Base-by-base conservation (phyloP, 1,284 basidiomycete species). In the Cryptococcus sp. region DNA sequence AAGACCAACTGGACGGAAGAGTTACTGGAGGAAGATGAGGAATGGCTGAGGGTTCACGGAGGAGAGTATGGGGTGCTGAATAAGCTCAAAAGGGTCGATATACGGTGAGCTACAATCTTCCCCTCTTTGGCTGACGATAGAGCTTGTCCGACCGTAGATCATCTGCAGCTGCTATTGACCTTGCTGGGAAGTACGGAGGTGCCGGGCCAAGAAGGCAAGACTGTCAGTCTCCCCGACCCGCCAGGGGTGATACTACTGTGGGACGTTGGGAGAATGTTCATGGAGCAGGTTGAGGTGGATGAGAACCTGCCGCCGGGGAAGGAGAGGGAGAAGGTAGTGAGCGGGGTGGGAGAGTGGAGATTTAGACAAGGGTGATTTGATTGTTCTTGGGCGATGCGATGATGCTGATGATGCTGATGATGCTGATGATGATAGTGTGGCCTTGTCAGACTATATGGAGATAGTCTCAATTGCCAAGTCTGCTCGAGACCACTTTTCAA, bases 11-110 rank as follows among this genome's bases (percentile, higher is more conserved):
- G 49, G 34, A 57, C 58, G 12, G 51, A 60, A 22, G 39, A 42
- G 2, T 40, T 71, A 4, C 57, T 66, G 39, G 63, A 61, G 9
- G 61, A 67, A 12, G 67, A 69, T 50, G 63, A 68, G 43, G 56
- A 58, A 42, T 58, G 50, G 43, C 45, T 69, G 31, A 56, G 67
- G 38, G 36, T 35, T 1, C 39, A 56, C 38, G 58, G 61, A 21
- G 53, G 56, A 2, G 19, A 52, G 7, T 56, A 52, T 37, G 45
- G 33, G 1, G 51, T 57, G 0, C 10, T 61, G 11, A 28, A 56
- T 39, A 37, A 38, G 24, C 51, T 68, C 18, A 57, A 53, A 36
- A 46, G 60, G 25, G 48, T 66, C 0, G 62, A 68, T 50, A 58
- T 64, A 22, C 41, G 68, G 57, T 63, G 39, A 31, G 28, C 5